Evolutionary conservation across 768 basidiomycete species (phyloP).

Genomic region (Phlegmacium glaucopus): DNA sequence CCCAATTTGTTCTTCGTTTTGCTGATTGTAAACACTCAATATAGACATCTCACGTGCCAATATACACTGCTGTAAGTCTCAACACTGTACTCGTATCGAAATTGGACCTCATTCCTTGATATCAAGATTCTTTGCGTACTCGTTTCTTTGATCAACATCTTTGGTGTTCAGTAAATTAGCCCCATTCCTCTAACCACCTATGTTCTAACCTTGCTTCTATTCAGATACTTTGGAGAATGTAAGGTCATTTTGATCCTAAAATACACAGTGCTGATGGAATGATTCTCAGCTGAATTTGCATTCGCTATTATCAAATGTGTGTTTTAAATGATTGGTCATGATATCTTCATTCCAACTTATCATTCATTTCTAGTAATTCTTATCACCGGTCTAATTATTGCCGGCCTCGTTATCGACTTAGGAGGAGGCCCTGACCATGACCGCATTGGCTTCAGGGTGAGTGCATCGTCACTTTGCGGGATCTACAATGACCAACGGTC

Average conservation of each 20-base stretch:
- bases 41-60: slow-evolving; percentile 46
- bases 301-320: slow-evolving; percentile 66
- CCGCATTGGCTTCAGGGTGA: slow-evolving; percentile 66
- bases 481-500: background rate
- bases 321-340: slow-evolving; percentile 9
- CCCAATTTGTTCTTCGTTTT: background rate
- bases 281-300: slow-evolving; percentile 51
- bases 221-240: slow-evolving; percentile 66
- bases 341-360: background rate
- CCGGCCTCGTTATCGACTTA: slow-evolving; percentile 68
- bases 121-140: slow-evolving; percentile 43
- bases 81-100: no score
- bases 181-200: background rate
- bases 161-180: slow-evolving; percentile 55
- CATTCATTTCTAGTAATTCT: slow-evolving; percentile 39
- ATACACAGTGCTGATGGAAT: slow-evolving; percentile 1
- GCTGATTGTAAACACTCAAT: background rate
- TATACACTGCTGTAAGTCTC: slow-evolving; percentile 44
- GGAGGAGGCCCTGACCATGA: slow-evolving; percentile 73
- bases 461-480: slow-evolving; percentile 10
- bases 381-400: slow-evolving; percentile 57
- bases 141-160: slow-evolving; percentile 62
- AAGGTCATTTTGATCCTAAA: slow-evolving; percentile 6
- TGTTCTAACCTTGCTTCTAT: slow-evolving; percentile 1
- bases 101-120: background rate